A percentile compares a stretch with the other conserved stretches of the same genome.
Evolutionary conservation across 768 basidiomycete genomes (phyloP).

Genomic region (Rhizopogon vulgaris): DNA sequence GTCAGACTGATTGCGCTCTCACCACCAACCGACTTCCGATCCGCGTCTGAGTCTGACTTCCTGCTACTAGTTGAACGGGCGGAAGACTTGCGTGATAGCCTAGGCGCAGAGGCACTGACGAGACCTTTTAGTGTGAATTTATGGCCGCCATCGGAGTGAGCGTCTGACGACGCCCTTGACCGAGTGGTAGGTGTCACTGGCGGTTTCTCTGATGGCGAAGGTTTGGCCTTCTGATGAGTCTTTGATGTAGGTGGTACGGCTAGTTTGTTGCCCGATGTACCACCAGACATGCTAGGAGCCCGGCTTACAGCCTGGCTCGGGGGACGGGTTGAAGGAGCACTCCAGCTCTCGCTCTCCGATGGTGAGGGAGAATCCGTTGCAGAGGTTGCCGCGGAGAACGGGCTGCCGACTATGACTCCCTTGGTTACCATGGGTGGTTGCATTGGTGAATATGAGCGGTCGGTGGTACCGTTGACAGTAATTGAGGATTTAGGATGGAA

Average conservation of each 20-base stretch:
- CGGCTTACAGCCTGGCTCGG: slow-evolving; percentile 49
- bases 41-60: slow-evolving; percentile 63
- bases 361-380: slow-evolving; percentile 43
- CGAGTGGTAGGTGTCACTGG: slow-evolving; percentile 19
- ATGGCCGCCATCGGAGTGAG: slow-evolving; percentile 54
- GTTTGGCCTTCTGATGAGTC: slow-evolving; percentile 15
- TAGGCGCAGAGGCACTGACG: slow-evolving; percentile 57
- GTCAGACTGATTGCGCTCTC: slow-evolving; percentile 54
- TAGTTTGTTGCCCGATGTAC: slow-evolving; percentile 31
- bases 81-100: slow-evolving; percentile 65
- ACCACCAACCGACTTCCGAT: slow-evolving; percentile 37
- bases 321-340: slow-evolving; percentile 55
- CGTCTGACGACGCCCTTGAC: slow-evolving; percentile 37
- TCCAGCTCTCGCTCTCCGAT: slow-evolving; percentile 55
- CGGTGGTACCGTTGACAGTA: slow-evolving; percentile 7
- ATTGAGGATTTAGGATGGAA: slow-evolving; percentile 9
- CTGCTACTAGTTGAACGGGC: slow-evolving; percentile 61
- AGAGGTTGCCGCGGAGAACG: slow-evolving; percentile 32
- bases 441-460: slow-evolving; percentile 13
- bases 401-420: slow-evolving; percentile 12
- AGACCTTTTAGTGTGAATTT: slow-evolving; percentile 85
- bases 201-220: slow-evolving; percentile 9
- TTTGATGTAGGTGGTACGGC: slow-evolving; percentile 23
- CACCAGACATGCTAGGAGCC: slow-evolving; percentile 30
- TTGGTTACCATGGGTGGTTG: slow-evolving; percentile 13